Evolutionary conservation across 2,329 filamentous ascomycete genomes (phyloP), one percentile per base, ranked within the genome.

Genomic region (Leptographium wingfieldii): DNA sequence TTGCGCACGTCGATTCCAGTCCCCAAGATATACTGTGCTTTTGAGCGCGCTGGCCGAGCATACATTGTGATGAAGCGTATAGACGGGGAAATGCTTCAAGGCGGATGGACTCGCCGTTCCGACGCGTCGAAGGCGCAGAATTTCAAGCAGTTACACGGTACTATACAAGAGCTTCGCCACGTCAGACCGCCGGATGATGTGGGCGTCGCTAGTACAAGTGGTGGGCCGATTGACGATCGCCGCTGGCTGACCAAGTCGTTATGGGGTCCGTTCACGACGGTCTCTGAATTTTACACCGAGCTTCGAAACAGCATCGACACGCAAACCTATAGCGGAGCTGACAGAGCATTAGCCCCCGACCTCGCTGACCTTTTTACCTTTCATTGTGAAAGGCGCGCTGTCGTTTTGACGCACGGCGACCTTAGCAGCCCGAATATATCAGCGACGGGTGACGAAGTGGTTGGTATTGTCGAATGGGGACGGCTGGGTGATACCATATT

Each of bases 401-500:
- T 53, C 3, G 65, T 83, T 79, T 25, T 76, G 78, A 63, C 81
- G 71, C 70, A 83, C 73, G 12, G 79, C 80, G 65, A 80, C 83
- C 72, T 85, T 83, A 5, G 78, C n/a, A 70, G 70, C 5, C 64
- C 72, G 3, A 80, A 80, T 58, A 76, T 80, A 31, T 59, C 79
- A 6, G 68, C 72, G 2, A 62, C 67, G 2, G 72, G 69, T 1
- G 72, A 73, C 27, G 67, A 71, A 16, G 67, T 77, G n/a, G 68
- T 68, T 51, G 76, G 71, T 2, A 71, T 79, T 27, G 60, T 79
- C 29, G 77, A 78, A 63, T 79, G 76, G 76, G 76, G 64, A 69
- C 70, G 48, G 68, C 73, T 27, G 76, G 75, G 1, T 79, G 75
- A 77, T 74, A 64, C 75, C 75, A 1, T 65, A 68, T 16, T 74